Percentiles rank a stretch among this genome's conserved stretches.
phyloP scores from a whole-genome alignment of 2,329 filamentous ascomycete species.

The Orbilia oligospora region DNA sequence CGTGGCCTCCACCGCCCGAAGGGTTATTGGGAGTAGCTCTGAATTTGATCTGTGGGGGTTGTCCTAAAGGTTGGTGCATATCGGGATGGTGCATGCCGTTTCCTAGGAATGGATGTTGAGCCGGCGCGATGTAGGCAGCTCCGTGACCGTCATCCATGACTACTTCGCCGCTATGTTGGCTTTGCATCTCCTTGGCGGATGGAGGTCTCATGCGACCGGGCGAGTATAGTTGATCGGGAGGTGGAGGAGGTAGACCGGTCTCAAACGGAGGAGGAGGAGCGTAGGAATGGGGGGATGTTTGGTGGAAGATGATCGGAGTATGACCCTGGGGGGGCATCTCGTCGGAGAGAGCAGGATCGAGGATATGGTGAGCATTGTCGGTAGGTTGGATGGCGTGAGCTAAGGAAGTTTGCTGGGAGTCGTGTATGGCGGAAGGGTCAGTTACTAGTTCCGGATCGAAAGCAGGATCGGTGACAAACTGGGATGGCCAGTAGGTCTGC shows the following conservation, averaged over 20 bases:
- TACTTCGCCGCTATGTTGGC: constrained; percentile 54
- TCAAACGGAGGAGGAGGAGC: constrained; percentile 50
- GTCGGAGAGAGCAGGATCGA: constrained; percentile 58
- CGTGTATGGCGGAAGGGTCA: constrained; percentile 52
- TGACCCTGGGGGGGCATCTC: constrained; percentile 54
- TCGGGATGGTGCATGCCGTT: constrained; percentile 59
- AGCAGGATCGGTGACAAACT: constrained; percentile 56
- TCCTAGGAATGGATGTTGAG: constrained; percentile 59
- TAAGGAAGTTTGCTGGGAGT: constrained; percentile 49
- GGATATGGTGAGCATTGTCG: constrained; percentile 55
- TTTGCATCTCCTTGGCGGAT: constrained; percentile 50
- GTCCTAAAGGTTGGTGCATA: constrained; percentile 55
- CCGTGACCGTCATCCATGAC: constrained; percentile 60
- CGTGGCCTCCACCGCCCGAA: constrained; percentile 45
- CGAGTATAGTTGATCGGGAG: constrained; percentile 40
- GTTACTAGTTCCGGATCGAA: constrained; percentile 60
- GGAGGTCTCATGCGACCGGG: constrained; percentile 52
- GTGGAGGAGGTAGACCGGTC: constrained; percentile 17
- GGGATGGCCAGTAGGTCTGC: constrained; percentile 58
- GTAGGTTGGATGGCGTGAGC: constrained; percentile 41
- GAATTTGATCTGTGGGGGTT: constrained; percentile 59
- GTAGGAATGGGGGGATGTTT: constrained; percentile 57
- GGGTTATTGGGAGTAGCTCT: constrained; percentile 47
- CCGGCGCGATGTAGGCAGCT: constrained; percentile 56
- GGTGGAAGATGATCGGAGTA: constrained; percentile 59